Evolutionary conservation across 2,329 filamentous ascomycete species (phyloP).

Genomic region (Fusarium chaquense): DNA sequence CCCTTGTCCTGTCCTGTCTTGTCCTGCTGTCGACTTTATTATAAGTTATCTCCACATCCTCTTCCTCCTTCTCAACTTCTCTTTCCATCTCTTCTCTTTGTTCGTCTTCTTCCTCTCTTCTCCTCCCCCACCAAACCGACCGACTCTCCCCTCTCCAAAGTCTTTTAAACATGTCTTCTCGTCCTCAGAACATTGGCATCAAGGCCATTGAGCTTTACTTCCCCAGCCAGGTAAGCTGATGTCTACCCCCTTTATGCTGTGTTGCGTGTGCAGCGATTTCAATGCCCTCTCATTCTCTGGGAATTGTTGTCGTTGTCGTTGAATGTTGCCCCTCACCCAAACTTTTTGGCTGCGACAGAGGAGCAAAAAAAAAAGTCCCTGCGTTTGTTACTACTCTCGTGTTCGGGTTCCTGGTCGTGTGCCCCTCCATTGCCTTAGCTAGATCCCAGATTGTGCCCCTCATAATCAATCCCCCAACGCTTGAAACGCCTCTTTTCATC

Average conservation of each 20-base stretch:
- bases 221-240: slow-evolving; percentile 78
- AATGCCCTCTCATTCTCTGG: slow-evolving; percentile 23
- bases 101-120: slow-evolving; percentile 21
- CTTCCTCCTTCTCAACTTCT: slow-evolving; percentile 32
- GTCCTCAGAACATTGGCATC: slow-evolving; percentile 89
- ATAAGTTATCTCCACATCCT: slow-evolving; percentile 35
- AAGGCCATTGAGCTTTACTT: slow-evolving; percentile 94
- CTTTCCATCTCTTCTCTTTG: slow-evolving; percentile 30
- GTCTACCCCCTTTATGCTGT: slow-evolving; percentile 12
- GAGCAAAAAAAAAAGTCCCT: slow-evolving; percentile 38
- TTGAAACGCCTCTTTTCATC: slow-evolving; percentile 26
- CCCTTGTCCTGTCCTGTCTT: not conserved
- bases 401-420: slow-evolving; percentile 42
- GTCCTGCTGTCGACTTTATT: slow-evolving; percentile 27
- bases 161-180: slow-evolving; percentile 71
- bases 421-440: slow-evolving; percentile 42
- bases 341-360: slow-evolving; percentile 31
- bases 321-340: slow-evolving; percentile 40
- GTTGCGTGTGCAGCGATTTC: slow-evolving; percentile 17
- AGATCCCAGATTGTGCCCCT: slow-evolving; percentile 41
- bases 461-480: slow-evolving; percentile 15
- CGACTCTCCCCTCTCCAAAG: slow-evolving; percentile 17
- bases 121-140: slow-evolving; percentile 19
- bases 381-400: slow-evolving; percentile 31
- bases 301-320: slow-evolving; percentile 20